Base-by-base conservation (phyloP, 108 stramenopile genomes). In the Schizochytrium sp. region DNA sequence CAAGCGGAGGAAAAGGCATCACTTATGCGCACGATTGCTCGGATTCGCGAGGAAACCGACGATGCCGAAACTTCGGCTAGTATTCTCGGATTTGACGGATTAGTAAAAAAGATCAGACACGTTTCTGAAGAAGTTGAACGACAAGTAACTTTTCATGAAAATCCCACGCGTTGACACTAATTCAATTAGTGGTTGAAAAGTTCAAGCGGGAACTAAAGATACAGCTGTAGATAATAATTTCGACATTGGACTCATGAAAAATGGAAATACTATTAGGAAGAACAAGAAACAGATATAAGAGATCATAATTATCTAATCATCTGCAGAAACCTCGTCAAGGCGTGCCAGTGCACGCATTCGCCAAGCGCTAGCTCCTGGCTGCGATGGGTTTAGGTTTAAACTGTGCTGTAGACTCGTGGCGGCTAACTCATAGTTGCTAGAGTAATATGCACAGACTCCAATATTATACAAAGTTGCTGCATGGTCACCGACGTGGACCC, bases 351-450 rank as follows among this genome's bases (percentile, higher is more conserved):
- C 61, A 7, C 61, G 61, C 42, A n/a, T 42, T 38, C 61, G 61
- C 73, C 73, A 83, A 19, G 73, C 73, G 45, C 46, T 53, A 19
- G 73, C 73, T 4, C 50, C 73, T 19, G 73, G 73, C 49, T 83
- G 50, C 7, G 5, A n/a, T 28, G 73, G 73, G 17, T 83, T 83
- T 19, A 83, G 46, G 7, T 17, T 50, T 4, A 83, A 19, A 19
- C 73, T 53, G 28, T 19, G 28, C 50, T 83, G 15, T 12, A 83
- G 50, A 38, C 49, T 53, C 12, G 28, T 19, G 50, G 50, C 4
- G 4, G 73, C 7, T 19, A 53, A 50, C 13, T 53, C 49, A 19
- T 53, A 53, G 13, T 42, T 53, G 8, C 73, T 38, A 50, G 15
- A 83, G 40, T 53, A 19, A 83, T 38, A 83, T 38, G 46, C 49